Percentiles rank a stretch among this genome's conserved stretches.
These are phyloP conservation scores for Candida albicans DNA, from an alignment of 1,139 yeast species.

Conservation along the genomic window DNA sequence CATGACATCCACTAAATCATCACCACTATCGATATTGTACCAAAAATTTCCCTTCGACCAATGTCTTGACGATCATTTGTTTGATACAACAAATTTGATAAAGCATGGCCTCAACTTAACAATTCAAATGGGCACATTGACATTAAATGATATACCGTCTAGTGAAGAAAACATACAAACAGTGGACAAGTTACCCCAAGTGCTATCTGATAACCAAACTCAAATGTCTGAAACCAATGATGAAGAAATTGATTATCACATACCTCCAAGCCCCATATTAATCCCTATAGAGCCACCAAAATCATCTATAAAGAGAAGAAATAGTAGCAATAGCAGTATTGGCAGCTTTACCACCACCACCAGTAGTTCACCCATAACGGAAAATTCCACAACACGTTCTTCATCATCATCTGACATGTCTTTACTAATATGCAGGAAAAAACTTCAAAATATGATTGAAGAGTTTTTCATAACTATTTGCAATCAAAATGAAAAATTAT, in stretches of 20 bases:
- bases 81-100: slow-evolving; percentile 14
- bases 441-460: slow-evolving; percentile 12
- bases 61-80: slow-evolving; percentile 14
- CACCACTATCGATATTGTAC: slow-evolving; percentile 1
- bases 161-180: background rate
- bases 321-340: background rate
- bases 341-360: background rate
- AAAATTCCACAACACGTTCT: background rate
- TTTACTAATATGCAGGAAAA: slow-evolving; percentile 9
- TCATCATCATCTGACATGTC: slow-evolving; percentile 1
- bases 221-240: slow-evolving; percentile 4
- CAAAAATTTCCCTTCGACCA: slow-evolving; percentile 15
- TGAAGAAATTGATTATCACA: slow-evolving; percentile 6
- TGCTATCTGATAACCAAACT: slow-evolving; percentile 2
- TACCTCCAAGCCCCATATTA: slow-evolving; percentile 16
- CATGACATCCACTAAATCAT: background rate
- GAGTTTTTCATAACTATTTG: slow-evolving; percentile 12
- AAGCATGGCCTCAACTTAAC: slow-evolving; percentile 15
- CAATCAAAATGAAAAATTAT: slow-evolving; percentile 10
- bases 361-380: background rate
- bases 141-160: slow-evolving; percentile 5
- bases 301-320: slow-evolving; percentile 12
- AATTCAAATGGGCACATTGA: slow-evolving; percentile 9
- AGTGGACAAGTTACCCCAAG: no score
- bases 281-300: slow-evolving; percentile 12